These are phyloP conservation scores for Coniochaeta prunicola DNA, from an alignment of 2,329 filamentous ascomycete genomes.

Conservation along the genomic window DNA sequence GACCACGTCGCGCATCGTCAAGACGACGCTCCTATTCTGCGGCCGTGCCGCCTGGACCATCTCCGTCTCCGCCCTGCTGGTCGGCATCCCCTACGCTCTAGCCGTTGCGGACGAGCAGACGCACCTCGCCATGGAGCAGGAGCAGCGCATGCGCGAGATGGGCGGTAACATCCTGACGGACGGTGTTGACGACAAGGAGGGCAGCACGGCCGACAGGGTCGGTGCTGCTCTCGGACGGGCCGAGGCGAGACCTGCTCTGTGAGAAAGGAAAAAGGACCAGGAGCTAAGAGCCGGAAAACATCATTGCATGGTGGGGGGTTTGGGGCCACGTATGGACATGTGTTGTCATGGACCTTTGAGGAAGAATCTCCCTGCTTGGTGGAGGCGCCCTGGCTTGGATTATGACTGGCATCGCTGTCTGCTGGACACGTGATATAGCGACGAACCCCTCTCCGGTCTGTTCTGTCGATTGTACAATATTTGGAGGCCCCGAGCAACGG, in stretches of 20 bases:
- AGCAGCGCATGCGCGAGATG: conserved; percentile 91
- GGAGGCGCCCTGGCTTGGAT: background rate
- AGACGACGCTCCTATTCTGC: conserved; percentile 58
- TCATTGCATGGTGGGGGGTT: background rate
- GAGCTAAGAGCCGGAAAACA: background rate
- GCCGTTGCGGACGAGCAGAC: conserved; percentile 95
- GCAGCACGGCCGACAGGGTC: conserved; percentile 40
- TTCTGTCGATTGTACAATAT: conserved; percentile 1
- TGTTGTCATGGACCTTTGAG: background rate
- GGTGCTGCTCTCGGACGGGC: conserved; percentile 39
- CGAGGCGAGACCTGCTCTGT: conserved; percentile 40
- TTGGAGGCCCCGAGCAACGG: background rate
- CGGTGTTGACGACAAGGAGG: conserved; percentile 25
- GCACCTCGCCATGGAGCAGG: conserved; percentile 94
- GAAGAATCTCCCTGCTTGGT: background rate
- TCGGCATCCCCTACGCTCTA: conserved; percentile 89
- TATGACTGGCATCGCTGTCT: background rate
- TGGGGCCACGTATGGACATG: background rate
- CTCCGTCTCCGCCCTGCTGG: conserved; percentile 78
- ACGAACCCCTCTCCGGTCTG: background rate
- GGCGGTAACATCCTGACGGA: conserved; percentile 64
- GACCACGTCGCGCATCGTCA: conserved; percentile 48
- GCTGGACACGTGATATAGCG: background rate
- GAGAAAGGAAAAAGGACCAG: conserved; percentile 19
- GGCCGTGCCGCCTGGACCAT: conserved; percentile 89